phyloP scores from a whole-genome alignment of 1,284 basidiomycete species.

The Volvariella surrecta region DNA sequence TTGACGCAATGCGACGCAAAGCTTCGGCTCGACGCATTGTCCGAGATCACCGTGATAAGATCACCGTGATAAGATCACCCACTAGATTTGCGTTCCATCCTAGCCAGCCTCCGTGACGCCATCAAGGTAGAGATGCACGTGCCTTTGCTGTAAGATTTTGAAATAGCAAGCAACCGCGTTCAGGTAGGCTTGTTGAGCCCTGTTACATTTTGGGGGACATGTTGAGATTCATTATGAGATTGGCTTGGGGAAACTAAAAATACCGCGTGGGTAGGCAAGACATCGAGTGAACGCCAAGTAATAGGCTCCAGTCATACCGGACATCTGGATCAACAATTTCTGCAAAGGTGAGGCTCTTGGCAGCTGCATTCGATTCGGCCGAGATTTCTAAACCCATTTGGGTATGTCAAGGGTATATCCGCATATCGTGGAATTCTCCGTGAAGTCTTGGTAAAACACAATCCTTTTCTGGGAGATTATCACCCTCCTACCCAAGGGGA shows the following conservation, averaged over 20 bases:
- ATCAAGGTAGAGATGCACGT: constrained; percentile 36
- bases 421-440: constrained; percentile 36
- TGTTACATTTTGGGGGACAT: constrained; percentile 31
- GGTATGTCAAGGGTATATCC: too few relatives aligned
- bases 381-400: too few relatives aligned
- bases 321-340: constrained; percentile 40
- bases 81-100: constrained; percentile 22
- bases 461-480: constrained; percentile 25
- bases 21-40: too few relatives aligned
- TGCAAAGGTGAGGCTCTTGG: constrained; percentile 27
- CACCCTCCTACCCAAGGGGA: too few relatives aligned
- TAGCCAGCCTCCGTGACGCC: constrained; percentile 43
- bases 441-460: constrained; percentile 38
- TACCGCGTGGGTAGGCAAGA: too few relatives aligned
- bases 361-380: constrained; percentile 2
- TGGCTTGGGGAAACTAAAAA: too few relatives aligned
- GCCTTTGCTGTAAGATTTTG: constrained; percentile 30
- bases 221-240: constrained; percentile 35
- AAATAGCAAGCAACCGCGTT: constrained; percentile 35
- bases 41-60: too few relatives aligned
- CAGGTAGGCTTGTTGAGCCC: constrained; percentile 16
- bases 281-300: too few relatives aligned
- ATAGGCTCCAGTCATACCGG: too few relatives aligned
- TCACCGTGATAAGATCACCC: too few relatives aligned
- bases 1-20: too few relatives aligned